Percentiles rank a stretch among this genome's conserved stretches.
Conservation (phyloP, 306 rosid genomes). For the Rosa lucieae region DNA sequence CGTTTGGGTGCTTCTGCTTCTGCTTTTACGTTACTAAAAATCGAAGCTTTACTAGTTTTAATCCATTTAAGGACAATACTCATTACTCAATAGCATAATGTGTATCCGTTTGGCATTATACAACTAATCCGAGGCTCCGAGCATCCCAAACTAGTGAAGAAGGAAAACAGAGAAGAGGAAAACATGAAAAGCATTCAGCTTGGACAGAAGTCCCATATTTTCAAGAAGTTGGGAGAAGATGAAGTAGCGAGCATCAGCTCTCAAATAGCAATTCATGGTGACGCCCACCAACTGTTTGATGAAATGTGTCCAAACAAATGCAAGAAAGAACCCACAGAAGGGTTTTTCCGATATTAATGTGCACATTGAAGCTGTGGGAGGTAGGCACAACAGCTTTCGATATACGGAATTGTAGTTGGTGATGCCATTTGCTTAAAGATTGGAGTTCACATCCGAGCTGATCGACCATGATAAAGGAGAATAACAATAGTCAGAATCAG, state of each 20-base stretch:
- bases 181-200: background rate
- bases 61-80: background rate
- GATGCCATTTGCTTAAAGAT: too few species aligned
- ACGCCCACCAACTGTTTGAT: background rate
- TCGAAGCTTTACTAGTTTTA: background rate
- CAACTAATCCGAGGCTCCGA: background rate
- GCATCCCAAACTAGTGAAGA: background rate
- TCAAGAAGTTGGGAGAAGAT: background rate
- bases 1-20: background rate
- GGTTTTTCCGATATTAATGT: too few species aligned
- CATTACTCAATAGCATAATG: background rate
- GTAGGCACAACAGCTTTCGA: too few species aligned
- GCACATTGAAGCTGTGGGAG: too few species aligned
- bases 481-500: too few species aligned
- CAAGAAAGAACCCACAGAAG: too few species aligned
- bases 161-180: background rate
- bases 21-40: background rate
- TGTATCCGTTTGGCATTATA: background rate
- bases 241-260: background rate
- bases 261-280: background rate
- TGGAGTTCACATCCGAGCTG: too few species aligned
- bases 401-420: too few species aligned
- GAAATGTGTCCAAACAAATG: background rate
- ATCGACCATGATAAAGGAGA: too few species aligned
- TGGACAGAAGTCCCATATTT: background rate